These are phyloP conservation scores for Ananas comosus DNA, from an alignment of 176 grass and related monocot genomes.

Conservation along the genomic window DNA sequence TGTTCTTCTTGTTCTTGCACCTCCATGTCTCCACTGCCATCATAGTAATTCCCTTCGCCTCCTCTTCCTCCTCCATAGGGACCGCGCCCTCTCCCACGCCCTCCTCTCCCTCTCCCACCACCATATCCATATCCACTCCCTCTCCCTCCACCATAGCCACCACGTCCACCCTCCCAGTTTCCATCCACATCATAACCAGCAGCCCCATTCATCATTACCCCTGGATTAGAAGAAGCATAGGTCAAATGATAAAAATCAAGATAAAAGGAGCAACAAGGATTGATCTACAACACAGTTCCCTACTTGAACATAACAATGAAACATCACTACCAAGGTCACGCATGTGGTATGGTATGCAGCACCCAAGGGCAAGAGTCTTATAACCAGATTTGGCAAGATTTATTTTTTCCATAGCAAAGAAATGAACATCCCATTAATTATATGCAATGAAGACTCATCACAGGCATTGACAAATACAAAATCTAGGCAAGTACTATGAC, in stretches of 20 bases:
- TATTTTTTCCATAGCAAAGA: no score
- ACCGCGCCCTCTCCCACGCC: conserved; percentile 23
- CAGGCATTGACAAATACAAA: no score
- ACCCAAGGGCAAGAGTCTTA: not conserved
- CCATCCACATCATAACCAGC: conserved; percentile 32
- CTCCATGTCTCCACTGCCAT: conserved; percentile 33
- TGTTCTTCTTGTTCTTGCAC: conserved; percentile 44
- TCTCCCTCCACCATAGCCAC: conserved; percentile 12
- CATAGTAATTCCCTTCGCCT: conserved; percentile 43
- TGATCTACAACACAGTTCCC: not conserved
- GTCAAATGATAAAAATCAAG: conserved; percentile 17
- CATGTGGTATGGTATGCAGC: no score
- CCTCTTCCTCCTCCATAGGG: conserved; percentile 46
- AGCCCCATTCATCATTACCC: conserved; percentile 47
- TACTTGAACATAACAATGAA: not conserved
- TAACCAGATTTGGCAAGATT: not conserved
- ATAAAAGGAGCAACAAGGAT: not conserved
- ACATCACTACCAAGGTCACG: no score
- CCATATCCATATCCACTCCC: conserved; percentile 10
- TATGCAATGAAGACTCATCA: no score
- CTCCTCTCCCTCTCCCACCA: conserved; percentile 2
- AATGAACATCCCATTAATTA: no score
- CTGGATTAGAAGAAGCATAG: conserved; percentile 15
- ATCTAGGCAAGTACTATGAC: no score
- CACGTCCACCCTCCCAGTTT: conserved; percentile 32